Evolutionary conservation across 352 stramenopile genomes (phyloP).

Genomic region (Globisporangium canariense): DNA sequence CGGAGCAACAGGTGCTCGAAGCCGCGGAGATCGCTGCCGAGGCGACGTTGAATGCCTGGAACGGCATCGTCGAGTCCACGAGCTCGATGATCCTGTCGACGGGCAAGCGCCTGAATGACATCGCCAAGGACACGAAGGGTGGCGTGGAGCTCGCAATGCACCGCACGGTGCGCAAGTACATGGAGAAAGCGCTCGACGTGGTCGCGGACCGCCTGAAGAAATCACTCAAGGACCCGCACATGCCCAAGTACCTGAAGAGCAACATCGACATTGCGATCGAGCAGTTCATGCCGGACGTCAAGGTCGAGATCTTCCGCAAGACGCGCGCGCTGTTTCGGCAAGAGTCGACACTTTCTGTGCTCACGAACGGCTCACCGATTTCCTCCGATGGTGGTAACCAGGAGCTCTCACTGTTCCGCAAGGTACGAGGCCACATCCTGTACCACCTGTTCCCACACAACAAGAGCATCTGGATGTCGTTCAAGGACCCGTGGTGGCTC

Average conservation of each 20-base stretch:
- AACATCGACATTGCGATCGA: slow-evolving; percentile 86
- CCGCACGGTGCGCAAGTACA: slow-evolving; percentile 66
- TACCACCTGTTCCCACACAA: slow-evolving; percentile 88
- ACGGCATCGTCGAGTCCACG: slow-evolving; percentile 70
- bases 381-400: not conserved
- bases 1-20: slow-evolving; percentile 58
- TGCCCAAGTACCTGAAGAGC: slow-evolving; percentile 77
- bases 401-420: slow-evolving; percentile 34
- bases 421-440: slow-evolving; percentile 71
- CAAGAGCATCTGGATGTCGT: slow-evolving; percentile 84
- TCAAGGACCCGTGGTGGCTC: slow-evolving; percentile 82
- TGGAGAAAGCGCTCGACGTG: slow-evolving; percentile 77
- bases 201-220: slow-evolving; percentile 73
- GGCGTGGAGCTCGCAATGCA: slow-evolving; percentile 83
- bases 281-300: slow-evolving; percentile 87
- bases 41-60: slow-evolving; percentile 36
- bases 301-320: slow-evolving; percentile 87
- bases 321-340: slow-evolving; percentile 71
- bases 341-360: slow-evolving; percentile 9
- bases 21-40: slow-evolving; percentile 46
- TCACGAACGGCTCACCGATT: not conserved
- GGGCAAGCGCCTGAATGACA: slow-evolving; percentile 76
- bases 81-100: slow-evolving; percentile 80
- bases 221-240: slow-evolving; percentile 79
- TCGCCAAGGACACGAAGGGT: slow-evolving; percentile 81